Percentiles rank a stretch among this genome's conserved stretches.
phyloP scores from a whole-genome alignment of 495 filamentous ascomycete species.

The Parmelia sp. region DNA sequence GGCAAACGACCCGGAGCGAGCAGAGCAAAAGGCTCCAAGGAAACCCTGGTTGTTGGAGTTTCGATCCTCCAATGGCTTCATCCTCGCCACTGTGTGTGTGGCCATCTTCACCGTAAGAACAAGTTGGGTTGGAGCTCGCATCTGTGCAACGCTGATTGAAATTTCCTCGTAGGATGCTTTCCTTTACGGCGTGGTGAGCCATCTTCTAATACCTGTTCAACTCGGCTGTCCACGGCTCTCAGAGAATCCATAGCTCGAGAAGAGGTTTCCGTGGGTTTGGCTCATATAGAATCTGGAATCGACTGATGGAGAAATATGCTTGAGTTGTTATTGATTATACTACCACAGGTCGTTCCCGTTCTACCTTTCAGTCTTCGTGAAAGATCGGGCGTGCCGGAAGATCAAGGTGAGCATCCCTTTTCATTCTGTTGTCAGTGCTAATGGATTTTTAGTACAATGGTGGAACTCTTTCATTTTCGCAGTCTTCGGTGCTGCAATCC shows the following conservation, averaged over 20 bases:
- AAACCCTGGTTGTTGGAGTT: slow-evolving; percentile 20
- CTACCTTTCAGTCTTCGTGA: slow-evolving; percentile 26
- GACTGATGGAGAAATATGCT: too few species aligned
- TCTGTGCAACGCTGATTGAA: neutral
- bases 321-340: too few species aligned
- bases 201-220: neutral
- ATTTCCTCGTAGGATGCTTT: slow-evolving; percentile 21
- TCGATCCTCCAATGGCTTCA: slow-evolving; percentile 23
- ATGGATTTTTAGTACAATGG: slow-evolving; percentile 22
- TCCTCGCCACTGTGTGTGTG: slow-evolving; percentile 24
- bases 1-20: slow-evolving; percentile 18
- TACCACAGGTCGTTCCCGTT: slow-evolving; percentile 22
- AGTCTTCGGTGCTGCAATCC: slow-evolving; percentile 23
- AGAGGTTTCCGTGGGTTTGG: too few species aligned
- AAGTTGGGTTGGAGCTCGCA: neutral
- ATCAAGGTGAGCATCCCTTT: slow-evolving; percentile 17
- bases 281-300: too few species aligned
- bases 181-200: slow-evolving; percentile 23
- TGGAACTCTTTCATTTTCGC: slow-evolving; percentile 28
- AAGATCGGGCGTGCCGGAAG: slow-evolving; percentile 24
- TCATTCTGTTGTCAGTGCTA: neutral
- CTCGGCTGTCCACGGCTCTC: too few species aligned
- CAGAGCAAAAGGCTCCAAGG: slow-evolving; percentile 1
- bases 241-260: too few species aligned
- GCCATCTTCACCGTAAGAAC: slow-evolving; percentile 23